These are phyloP conservation scores for Nakazawaea ambrosiae DNA, from an alignment of 805 yeast species.

Conservation along the genomic window DNA sequence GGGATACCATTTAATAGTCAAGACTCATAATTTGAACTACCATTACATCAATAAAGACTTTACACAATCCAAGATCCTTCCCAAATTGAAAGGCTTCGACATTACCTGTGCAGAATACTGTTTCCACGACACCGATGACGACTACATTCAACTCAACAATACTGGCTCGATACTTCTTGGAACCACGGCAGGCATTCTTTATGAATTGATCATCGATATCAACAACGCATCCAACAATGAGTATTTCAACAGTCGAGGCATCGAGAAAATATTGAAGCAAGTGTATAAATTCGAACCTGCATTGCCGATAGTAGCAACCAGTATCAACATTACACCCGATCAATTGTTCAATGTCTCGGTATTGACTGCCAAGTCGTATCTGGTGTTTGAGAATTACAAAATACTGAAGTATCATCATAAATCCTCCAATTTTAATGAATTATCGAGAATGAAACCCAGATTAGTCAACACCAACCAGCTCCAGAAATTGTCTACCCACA, in stretches of 20 bases:
- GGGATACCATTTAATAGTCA: conserved; percentile 45
- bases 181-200: conserved; percentile 38
- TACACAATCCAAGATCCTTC: conserved; percentile 32
- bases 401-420: conserved; percentile 9
- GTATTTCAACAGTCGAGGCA: conserved; percentile 28
- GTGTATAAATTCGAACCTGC: conserved; percentile 16
- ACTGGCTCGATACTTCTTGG: conserved; percentile 46
- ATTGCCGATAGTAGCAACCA: conserved; percentile 6
- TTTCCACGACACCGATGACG: conserved; percentile 6
- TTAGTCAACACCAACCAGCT: neutral
- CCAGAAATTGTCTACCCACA: neutral
- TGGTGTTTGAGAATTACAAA: neutral
- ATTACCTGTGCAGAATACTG: conserved; percentile 36
- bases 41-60: conserved; percentile 39
- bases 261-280: conserved; percentile 31
- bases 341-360: conserved; percentile 1
- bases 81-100: conserved; percentile 38
- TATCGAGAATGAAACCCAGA: conserved; percentile 4
- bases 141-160: conserved; percentile 18
- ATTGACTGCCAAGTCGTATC: neutral
- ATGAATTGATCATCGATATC: conserved; percentile 39
- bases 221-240: conserved; percentile 27
- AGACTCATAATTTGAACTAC: conserved; percentile 39
- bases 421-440: conserved; percentile 13
- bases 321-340: neutral